Evolutionary conservation across 2,329 filamentous ascomycete species (phyloP), one percentile per base, ranked within the genome.

Genomic region (Paramyrothecium roridum): DNA sequence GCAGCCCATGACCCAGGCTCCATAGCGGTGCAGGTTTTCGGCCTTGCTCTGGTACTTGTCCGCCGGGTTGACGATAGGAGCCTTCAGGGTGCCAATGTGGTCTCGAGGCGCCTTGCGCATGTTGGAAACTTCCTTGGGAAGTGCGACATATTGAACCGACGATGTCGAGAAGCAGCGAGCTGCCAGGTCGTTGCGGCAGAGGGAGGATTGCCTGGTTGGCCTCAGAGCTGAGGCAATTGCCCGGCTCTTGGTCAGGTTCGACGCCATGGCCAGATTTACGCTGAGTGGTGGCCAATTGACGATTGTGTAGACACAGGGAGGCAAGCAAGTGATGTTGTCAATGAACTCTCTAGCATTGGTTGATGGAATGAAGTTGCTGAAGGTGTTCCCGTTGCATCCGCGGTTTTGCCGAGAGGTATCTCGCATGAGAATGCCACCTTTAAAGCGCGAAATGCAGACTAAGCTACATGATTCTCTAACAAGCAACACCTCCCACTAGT

Each of bases 1-100:
- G 75, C 91, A 96, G 64, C 92, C 93, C 85, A 99, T 93, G 68
- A 99, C 79, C 84, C 96, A 99, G 70, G 96, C 87, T 68, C 95
- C 95, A 71, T 99, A 99, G 68, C 87, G 89, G 81, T 99, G 95
- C 70, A 98, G 81, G 70, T 88, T 84, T 63, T 96, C 90, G 64
- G 90, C 85, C 79, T 93, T 95, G 70, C 90, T 87, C 72, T 88
- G 82, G 76, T 92, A 96, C 76, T 95, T 96, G 82, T 98, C 95
- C 73, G 90, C 84, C 37, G 93, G 93, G 77, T 98, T 97, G 67
- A 96, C 83, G 66, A 96, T 78, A 56, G 92, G 89, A 21, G 80
- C 89, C 69, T 90, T 85, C 61, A 97, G 84, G 63, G 84, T 81
- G 64, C 85, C 86, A 57, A 79, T 65, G 46, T 77, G 75, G 59